Conservation (phyloP, 176 grass and related monocot species). For the Zoysia pacifica region DNA sequence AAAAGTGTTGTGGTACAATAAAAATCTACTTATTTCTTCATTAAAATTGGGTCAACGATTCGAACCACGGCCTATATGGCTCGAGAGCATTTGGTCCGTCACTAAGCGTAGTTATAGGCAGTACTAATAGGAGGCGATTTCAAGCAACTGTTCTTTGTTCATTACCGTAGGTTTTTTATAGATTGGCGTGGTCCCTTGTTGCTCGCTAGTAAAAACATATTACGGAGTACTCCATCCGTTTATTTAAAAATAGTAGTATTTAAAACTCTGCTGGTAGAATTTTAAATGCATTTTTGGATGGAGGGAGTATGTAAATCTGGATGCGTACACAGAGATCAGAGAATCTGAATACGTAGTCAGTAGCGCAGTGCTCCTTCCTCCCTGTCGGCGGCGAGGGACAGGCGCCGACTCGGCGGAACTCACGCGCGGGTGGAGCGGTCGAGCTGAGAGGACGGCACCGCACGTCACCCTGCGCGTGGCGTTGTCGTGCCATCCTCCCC, state of each 20-base stretch:
- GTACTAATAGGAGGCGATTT: background rate
- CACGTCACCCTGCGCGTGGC: background rate
- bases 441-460: background rate
- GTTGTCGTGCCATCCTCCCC: background rate
- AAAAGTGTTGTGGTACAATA: too few relatives aligned
- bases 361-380: background rate
- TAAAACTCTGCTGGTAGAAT: too few relatives aligned
- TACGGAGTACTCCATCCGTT: too few relatives aligned
- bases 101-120: background rate
- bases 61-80: too few relatives aligned
- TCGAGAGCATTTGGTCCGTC: too few relatives aligned
- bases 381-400: background rate
- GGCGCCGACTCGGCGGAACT: background rate
- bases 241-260: too few relatives aligned
- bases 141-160: background rate
- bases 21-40: too few relatives aligned
- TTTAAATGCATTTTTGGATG: too few relatives aligned
- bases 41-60: too few relatives aligned
- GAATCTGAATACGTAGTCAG: background rate
- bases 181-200: too few relatives aligned
- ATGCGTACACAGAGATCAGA: background rate
- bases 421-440: background rate
- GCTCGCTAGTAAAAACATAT: too few relatives aligned
- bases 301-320: background rate
- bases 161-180: background rate